Base-by-base conservation (phyloP, 2,329 filamentous ascomycete genomes). In the Aspergillus sp. region DNA sequence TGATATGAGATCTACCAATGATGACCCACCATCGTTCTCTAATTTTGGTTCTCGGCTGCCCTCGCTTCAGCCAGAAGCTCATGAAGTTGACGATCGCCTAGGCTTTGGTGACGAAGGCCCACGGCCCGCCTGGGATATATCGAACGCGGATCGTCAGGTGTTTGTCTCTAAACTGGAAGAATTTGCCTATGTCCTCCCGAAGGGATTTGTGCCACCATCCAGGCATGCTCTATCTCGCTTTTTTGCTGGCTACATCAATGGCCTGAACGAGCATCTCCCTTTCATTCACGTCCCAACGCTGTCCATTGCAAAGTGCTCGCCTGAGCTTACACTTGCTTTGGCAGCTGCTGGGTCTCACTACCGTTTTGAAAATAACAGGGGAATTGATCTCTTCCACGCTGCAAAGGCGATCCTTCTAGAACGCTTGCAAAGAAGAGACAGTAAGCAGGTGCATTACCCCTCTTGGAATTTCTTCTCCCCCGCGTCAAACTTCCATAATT, bases 351-450 rank as follows among this genome's bases (percentile, higher is more conserved):
- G 78, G 4, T 79, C 77, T 37, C 78, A 80, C 62, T 80, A 80
- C 60, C 71, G 78, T 39, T 80, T 80, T 60, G 78, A 80, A 65
- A 79, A 79, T 56, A 76, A 70, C 57, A 73, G 80, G 50, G 82
- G 81, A 0, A 82, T 85, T 39, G 79, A 84, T 45, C 74, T 86
- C 3, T 86, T 85, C 64, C 80, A 83, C 66, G 80, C 82, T 12
- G 81, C 82, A 11, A 83, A 82, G 63, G 76, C 81, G 8, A 80
- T 86, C 35, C 74, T 84, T 35, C 73, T 78, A 1, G 77, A 83
- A 62, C 78, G 82, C 17, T 79, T 84, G 40, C 76, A 79, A 43
- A 74, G 78, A 57, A 73, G 79, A 56, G 80, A 84, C 61, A 77
- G 79, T 49, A 77, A 77, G 39, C 70, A 80, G 57, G 70, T 73